Evolutionary conservation across 148 eudicot genomes (phyloP).

Genomic region (Suaeda aralocaspica): DNA sequence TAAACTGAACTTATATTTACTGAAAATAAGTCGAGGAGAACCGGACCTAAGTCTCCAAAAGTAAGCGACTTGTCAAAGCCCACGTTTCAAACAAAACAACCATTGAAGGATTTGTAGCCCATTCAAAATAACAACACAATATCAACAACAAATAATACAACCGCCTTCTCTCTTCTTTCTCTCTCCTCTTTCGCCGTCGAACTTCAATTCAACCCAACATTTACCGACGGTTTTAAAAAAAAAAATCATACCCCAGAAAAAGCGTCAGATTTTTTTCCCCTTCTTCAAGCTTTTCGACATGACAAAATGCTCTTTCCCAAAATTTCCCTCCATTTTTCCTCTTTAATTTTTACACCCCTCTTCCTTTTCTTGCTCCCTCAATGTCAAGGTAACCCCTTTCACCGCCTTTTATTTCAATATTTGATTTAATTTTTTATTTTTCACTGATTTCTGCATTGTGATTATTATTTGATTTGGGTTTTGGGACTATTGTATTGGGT

Average conservation of each 20-base stretch:
- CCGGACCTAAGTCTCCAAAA: not conserved
- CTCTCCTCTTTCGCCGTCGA: slow-evolving; percentile 3
- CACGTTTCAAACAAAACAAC: slow-evolving; percentile 10
- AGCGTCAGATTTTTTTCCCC: not conserved
- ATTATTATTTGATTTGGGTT: not conserved
- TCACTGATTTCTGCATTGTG: not conserved
- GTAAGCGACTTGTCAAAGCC: not conserved
- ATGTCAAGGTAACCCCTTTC: slow-evolving; percentile 26
- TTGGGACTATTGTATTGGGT: not conserved
- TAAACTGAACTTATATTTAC: too few species aligned
- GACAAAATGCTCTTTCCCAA: slow-evolving; percentile 3
- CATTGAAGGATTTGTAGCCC: slow-evolving; percentile 3
- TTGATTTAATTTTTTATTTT: not conserved
- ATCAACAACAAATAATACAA: not conserved
- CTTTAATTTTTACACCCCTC: not conserved
- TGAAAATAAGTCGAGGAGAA: too few species aligned
- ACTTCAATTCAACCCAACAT: not conserved
- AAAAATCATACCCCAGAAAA: not conserved
- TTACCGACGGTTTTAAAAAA: not conserved
- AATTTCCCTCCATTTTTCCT: not conserved
- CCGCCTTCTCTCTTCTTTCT: not conserved
- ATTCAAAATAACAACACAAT: not conserved
- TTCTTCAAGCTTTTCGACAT: not conserved
- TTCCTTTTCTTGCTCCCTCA: slow-evolving; percentile 8
- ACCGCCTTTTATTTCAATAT: not conserved